phyloP scores from a whole-genome alignment of 75 land plant genomes.

The Ceratopteris richardii region DNA sequence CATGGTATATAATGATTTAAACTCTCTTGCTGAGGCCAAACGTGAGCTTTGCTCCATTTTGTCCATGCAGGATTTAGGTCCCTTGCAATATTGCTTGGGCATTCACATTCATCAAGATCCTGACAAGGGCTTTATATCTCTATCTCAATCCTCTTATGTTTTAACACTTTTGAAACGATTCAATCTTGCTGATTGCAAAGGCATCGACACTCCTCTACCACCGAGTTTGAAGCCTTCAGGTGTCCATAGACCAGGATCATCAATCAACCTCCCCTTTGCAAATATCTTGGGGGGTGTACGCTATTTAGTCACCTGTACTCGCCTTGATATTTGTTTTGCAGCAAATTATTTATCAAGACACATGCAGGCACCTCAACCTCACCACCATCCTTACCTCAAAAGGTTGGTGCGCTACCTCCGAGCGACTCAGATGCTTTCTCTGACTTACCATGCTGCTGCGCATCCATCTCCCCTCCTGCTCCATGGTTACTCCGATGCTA shows the following conservation, averaged over 20 bases:
- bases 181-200: background rate
- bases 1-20: constrained; percentile 12
- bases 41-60: constrained; percentile 17
- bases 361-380: constrained; percentile 22
- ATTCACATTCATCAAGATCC: background rate
- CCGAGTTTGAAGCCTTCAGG: too few relatives aligned
- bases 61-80: background rate
- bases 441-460: constrained; percentile 13
- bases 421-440: constrained; percentile 8
- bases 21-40: constrained; percentile 16
- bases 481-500: constrained; percentile 30
- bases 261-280: background rate
- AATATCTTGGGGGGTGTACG: background rate
- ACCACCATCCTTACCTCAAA: constrained; percentile 17
- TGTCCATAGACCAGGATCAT: background rate
- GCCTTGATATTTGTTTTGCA: constrained; percentile 23
- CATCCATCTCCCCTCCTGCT: background rate
- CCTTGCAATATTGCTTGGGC: constrained; percentile 4
- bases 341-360: constrained; percentile 13
- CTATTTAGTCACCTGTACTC: constrained; percentile 7
- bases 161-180: background rate
- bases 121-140: background rate
- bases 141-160: background rate
- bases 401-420: constrained; percentile 27
- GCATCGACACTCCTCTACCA: background rate